Percentiles rank a stretch among this genome's conserved stretches.
These are phyloP conservation scores for Candida ovalis DNA, from an alignment of 805 yeast species.

Conservation along the genomic window DNA sequence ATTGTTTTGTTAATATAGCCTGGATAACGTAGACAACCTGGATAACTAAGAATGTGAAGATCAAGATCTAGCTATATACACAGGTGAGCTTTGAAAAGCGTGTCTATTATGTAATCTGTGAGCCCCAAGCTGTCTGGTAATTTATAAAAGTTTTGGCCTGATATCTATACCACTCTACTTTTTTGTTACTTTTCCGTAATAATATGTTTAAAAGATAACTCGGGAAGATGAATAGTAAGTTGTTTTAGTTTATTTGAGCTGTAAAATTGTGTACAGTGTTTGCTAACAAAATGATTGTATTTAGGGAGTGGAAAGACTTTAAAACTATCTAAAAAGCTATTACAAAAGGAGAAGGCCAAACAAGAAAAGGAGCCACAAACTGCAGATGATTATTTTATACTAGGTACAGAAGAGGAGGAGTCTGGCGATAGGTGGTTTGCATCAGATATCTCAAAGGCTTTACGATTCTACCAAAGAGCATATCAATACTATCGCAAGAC, in stretches of 20 bases:
- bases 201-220: too few species aligned
- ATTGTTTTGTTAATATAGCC: too few species aligned
- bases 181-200: too few species aligned
- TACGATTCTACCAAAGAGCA: constrained; percentile 63
- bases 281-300: neutral
- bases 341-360: constrained; percentile 5
- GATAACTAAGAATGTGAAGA: too few species aligned
- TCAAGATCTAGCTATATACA: too few species aligned
- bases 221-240: constrained; percentile 8
- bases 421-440: constrained; percentile 73
- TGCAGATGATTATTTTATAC: constrained; percentile 50
- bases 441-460: constrained; percentile 60
- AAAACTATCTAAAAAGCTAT: constrained; percentile 14
- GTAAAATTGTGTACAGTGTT: neutral
- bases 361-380: constrained; percentile 32
- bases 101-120: neutral
- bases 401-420: constrained; percentile 61
- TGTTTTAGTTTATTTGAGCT: neutral
- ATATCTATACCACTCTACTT: too few species aligned
- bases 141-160: too few species aligned
- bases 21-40: too few species aligned
- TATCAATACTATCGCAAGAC: constrained; percentile 40
- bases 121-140: too few species aligned
- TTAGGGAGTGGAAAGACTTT: constrained; percentile 9
- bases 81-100: neutral